Base-by-base conservation (phyloP, 129 eudicot species). In the Helichrysum umbraculigerum region DNA sequence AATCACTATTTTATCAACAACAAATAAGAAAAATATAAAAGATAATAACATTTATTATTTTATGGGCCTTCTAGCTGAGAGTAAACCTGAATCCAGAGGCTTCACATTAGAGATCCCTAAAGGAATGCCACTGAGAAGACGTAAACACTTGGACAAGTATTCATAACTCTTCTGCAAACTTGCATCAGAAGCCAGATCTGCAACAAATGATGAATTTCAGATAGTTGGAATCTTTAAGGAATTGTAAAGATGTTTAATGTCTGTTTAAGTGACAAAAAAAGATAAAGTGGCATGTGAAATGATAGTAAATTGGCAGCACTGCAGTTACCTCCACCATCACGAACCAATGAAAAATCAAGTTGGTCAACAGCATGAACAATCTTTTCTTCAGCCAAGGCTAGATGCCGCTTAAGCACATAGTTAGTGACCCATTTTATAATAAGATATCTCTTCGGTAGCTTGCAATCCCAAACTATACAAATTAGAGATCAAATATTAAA, bases 11-110 rank as follows among this genome's bases (percentile, higher is more conserved):
- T 37, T 7, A 37, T 7, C 10, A 37, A 37, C 42, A 37, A 37
- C 42, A 37, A 37, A 37, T 7, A 37, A 37, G 42, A 10, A 7
- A 37, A 1, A 1, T 7, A 37, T 37, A 37, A 7, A 37, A 37
- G 42, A 7, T 37, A 37, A 37, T 7, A 7, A 7, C 42, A 37
- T 37, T 37, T 35, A 19, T 39, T 25, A 76, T 76, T 28, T 19
- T 57, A 75, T 64, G 73, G n/a, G 15, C 21, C 58, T 22, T 35
- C 22, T 21, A 59, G 4, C 14, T n/a, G 59, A 56, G 67, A 56
- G 37, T 66, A 84, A 80, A 94, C 98, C 98, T 88, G 98, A 70
- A 75, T 88, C 93, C 60, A 93, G 84, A 57, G 97, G 91, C 76
- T 90, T 96, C 87, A 93, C 97, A 52, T 96, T 90, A 72, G 96